Evolutionary conservation across 306 rosid species (phyloP).

Genomic region (Senna tora): DNA sequence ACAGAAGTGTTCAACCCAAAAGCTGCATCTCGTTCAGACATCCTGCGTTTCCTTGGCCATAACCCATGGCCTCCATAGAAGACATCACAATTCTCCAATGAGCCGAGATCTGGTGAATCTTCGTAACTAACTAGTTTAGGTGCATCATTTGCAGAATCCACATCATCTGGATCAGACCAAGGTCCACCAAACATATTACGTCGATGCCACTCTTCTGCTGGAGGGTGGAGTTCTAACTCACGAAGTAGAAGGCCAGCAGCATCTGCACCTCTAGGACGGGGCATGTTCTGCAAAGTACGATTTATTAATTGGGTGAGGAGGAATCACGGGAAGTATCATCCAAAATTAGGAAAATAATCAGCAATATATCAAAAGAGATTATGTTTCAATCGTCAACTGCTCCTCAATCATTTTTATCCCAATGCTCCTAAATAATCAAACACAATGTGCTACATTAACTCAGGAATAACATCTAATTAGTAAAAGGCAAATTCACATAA

Average conservation of each 20-base stretch:
- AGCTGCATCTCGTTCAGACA: slow-evolving; percentile 99
- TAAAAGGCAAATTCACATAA: slow-evolving; percentile 3
- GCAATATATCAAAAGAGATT: slow-evolving; percentile 9
- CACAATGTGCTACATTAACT: slow-evolving; percentile 20
- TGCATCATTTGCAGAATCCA: slow-evolving; percentile 58
- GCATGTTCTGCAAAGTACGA: slow-evolving; percentile 69
- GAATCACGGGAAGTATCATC: slow-evolving; percentile 7
- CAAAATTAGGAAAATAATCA: slow-evolving; percentile 5
- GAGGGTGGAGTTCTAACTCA: slow-evolving; percentile 94
- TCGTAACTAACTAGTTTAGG: slow-evolving; percentile 63
- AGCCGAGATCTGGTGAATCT: slow-evolving; percentile 63
- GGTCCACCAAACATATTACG: slow-evolving; percentile 88
- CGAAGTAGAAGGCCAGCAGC: slow-evolving; percentile 93
- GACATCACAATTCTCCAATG: slow-evolving; percentile 63
- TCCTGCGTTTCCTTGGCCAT: slow-evolving; percentile 98
- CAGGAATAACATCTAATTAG: slow-evolving; percentile 13
- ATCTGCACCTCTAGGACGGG: slow-evolving; percentile 95
- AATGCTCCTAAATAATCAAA: slow-evolving; percentile 1
- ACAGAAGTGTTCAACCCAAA: slow-evolving; percentile 95
- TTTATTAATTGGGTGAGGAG: slow-evolving; percentile 17
- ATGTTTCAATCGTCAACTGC: slow-evolving; percentile 7
- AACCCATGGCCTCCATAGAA: slow-evolving; percentile 65
- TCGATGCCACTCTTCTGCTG: slow-evolving; percentile 97
- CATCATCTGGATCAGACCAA: slow-evolving; percentile 75
- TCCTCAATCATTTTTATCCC: not conserved